Percentiles rank a stretch among this genome's conserved stretches.
phyloP scores from a whole-genome alignment of 2,329 filamentous ascomycete species.

The Cordyceps militaris region DNA sequence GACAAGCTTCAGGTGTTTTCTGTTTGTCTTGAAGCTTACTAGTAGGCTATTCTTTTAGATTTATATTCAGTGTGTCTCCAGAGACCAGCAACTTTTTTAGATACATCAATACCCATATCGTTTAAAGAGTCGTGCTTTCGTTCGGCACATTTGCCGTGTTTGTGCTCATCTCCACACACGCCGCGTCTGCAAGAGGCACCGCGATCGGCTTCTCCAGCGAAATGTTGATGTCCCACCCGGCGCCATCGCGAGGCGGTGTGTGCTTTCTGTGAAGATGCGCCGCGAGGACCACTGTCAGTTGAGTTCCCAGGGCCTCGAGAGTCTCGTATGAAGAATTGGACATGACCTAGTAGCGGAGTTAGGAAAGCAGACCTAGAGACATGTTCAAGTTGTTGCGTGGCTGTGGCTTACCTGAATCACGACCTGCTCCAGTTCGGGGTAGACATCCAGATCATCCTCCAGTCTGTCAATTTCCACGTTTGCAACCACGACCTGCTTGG shows the following conservation, averaged over 20 bases:
- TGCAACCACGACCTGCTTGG: conserved; percentile 59
- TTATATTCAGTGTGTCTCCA: background rate
- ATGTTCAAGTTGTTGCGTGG: no score
- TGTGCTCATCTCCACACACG: conserved; percentile 50
- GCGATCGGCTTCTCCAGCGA: conserved; percentile 66
- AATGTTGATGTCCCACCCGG: conserved; percentile 49
- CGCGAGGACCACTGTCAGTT: conserved; percentile 41
- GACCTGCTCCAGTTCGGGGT: conserved; percentile 49
- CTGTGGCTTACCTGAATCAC: conserved; percentile 49
- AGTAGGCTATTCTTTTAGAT: background rate
- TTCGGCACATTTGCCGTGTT: conserved; percentile 17
- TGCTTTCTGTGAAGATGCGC: conserved; percentile 30
- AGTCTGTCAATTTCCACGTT: conserved; percentile 55
- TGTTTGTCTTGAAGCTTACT: background rate
- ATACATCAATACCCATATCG: background rate
- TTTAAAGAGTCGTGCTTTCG: background rate
- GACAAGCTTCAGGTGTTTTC: background rate
- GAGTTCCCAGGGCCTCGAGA: conserved; percentile 51
- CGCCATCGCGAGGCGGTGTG: conserved; percentile 12
- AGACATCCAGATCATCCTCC: conserved; percentile 39
- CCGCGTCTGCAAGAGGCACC: conserved; percentile 64
- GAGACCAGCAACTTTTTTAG: background rate
- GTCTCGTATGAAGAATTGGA: conserved; percentile 54
- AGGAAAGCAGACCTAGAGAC: background rate
- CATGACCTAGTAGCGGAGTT: conserved; percentile 26